phyloP scores from a whole-genome alignment of 306 rosid species.

The Cucurbita maxima region DNA sequence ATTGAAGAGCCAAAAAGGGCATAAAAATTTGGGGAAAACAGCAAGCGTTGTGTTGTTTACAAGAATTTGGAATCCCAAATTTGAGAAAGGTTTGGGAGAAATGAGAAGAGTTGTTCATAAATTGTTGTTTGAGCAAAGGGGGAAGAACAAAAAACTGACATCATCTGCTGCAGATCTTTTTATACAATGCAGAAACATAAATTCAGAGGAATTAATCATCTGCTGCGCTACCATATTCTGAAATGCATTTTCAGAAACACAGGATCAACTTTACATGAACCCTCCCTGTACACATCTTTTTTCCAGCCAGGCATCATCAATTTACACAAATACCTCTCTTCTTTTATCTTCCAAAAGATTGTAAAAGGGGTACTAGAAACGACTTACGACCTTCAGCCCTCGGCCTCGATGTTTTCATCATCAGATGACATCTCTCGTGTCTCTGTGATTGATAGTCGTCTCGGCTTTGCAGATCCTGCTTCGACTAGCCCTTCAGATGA shows the following conservation, averaged over 20 bases:
- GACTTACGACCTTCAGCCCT: constrained; percentile 44
- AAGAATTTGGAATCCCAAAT: constrained; percentile 14
- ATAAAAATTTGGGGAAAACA: constrained; percentile 19
- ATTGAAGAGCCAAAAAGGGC: constrained; percentile 24
- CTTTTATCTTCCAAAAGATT: constrained; percentile 43
- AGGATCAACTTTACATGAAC: constrained; percentile 41
- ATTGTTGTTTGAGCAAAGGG: constrained; percentile 37
- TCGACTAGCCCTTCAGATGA: constrained; percentile 75
- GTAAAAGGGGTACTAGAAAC: constrained; percentile 27
- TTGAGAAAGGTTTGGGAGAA: constrained; percentile 24
- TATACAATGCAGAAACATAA: constrained; percentile 63
- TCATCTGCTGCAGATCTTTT: constrained; percentile 48
- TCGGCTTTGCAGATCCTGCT: constrained; percentile 49
- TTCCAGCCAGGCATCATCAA: constrained; percentile 59
- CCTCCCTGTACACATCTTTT: constrained; percentile 61
- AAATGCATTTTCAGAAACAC: constrained; percentile 38
- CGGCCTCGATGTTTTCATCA: constrained; percentile 58
- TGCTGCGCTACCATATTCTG: constrained; percentile 29
- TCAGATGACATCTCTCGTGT: constrained; percentile 61
- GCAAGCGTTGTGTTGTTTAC: constrained; percentile 17
- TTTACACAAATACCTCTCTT: constrained; percentile 74
- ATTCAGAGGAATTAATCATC: constrained; percentile 30
- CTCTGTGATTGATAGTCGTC: constrained; percentile 74
- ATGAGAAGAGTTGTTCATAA: constrained; percentile 58
- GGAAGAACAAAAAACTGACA: constrained; percentile 23